Base-by-base conservation (phyloP, 805 yeast species). In the Candida oleophila region DNA sequence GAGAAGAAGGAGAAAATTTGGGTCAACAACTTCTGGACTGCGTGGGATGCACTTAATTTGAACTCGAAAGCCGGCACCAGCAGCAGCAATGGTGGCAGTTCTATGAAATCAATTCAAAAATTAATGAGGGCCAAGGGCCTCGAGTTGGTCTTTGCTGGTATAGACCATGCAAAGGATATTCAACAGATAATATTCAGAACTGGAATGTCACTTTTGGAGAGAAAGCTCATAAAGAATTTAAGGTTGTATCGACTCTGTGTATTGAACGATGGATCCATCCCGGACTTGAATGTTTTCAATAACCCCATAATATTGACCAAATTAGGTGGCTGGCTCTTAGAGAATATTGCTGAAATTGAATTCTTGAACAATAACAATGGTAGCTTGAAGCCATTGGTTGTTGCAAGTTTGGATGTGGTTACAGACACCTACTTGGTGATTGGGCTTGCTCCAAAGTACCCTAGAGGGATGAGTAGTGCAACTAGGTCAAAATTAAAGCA, bases 271-370 rank as follows among this genome's bases (percentile, higher is more conserved):
- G 96, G 76, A 2, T 53, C 74, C 3, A 67, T 90, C 1, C 94
- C 95, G 3, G 94, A 89, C 56, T 70, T 89, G 22, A 79, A 75
- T 22, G 68, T 88, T 43, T 92, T 89, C 65, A 78, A 78, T 54
- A 95, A 94, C 63, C 99, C 99, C 3, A 68, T 94, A 48, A 88
- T 95, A 39, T 66, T 95, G 40, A 71, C 89, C 35, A 80, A 96
- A 54, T 71, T 94, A 21, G 98, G 97, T 0, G 79, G 82, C 48
- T 95, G 99, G 99, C 73, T 94, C 3, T 69, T 89, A 40, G 98
- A 95, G 60, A 85, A 89, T 49, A 85, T 92, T 55, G 85, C 95
- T 3, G 97, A 90, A 60, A 68, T 85, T 15, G 91, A 87, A 51
- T 64, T 72, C 41, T 46, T 51, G 45, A 52, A 51, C 19, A 72